Evolutionary conservation across 1,284 basidiomycete genomes (phyloP).

Genomic region (Mycena sp.): DNA sequence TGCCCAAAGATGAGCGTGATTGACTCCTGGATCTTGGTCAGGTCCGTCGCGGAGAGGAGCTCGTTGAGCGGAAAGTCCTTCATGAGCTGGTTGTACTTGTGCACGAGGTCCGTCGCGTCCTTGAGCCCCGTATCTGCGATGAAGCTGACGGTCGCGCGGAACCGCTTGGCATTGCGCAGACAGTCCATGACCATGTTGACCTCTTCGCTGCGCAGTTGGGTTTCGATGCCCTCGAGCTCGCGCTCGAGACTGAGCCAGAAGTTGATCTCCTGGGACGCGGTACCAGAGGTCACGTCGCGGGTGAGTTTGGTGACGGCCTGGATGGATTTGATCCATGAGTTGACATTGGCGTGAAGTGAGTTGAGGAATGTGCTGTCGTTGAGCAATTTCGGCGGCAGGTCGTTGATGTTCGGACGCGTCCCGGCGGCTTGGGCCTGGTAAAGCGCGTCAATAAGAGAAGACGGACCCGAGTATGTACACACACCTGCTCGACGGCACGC

Average conservation of each 20-base stretch:
- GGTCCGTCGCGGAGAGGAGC: conserved; percentile 93
- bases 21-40: conserved; percentile 93
- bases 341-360: conserved; percentile 93
- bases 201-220: conserved; percentile 91
- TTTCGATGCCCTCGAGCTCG: conserved; percentile 93
- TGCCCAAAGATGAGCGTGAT: conserved; percentile 91
- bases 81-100: conserved; percentile 98
- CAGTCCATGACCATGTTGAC: conserved; percentile 96
- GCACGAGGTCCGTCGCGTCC: conserved; percentile 90
- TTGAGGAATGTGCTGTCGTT: conserved; percentile 95
- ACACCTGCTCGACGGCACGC: conserved; percentile 82
- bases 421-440: conserved; percentile 63
- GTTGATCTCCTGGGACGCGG: conserved; percentile 98
- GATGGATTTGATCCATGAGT: conserved; percentile 98
- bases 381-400: conserved; percentile 79
- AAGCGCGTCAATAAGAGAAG: background rate
- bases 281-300: conserved; percentile 94
- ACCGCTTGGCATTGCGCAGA: conserved; percentile 94
- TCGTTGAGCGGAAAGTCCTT: conserved; percentile 99
- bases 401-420: conserved; percentile 76
- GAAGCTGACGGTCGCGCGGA: conserved; percentile 97
- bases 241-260: conserved; percentile 97
- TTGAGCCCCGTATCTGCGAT: conserved; percentile 97
- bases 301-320: conserved; percentile 95
- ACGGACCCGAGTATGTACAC: conserved; percentile 26